Evolutionary conservation across 257 asterid species (phyloP).

Genomic region (Phtheirospermum japonicum): DNA sequence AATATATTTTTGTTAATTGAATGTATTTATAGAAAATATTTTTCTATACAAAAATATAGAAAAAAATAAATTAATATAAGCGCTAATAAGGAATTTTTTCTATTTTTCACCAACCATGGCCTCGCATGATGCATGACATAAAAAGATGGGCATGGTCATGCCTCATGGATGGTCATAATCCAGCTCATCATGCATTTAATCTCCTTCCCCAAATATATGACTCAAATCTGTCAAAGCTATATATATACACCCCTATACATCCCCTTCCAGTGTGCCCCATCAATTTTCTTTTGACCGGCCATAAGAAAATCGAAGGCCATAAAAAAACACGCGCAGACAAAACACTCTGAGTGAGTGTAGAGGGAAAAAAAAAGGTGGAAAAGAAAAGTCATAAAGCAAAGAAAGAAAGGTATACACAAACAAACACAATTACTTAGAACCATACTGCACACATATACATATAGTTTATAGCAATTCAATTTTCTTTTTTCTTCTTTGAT

Average conservation of each 20-base stretch:
- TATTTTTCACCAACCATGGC: slow-evolving; percentile 20
- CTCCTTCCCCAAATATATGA: not conserved
- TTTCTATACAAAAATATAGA: no score
- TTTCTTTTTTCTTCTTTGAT: no score
- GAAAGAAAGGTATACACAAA: slow-evolving; percentile 27
- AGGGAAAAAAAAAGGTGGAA: no score
- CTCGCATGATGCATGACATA: slow-evolving; percentile 30
- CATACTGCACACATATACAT: no score
- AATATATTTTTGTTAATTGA: no score
- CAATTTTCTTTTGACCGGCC: slow-evolving; percentile 36
- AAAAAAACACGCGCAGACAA: slow-evolving; percentile 1
- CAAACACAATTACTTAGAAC: no score
- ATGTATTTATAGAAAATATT: no score
- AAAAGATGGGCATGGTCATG: slow-evolving; percentile 23
- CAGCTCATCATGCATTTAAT: slow-evolving; percentile 42
- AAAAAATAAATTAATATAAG: not conserved
- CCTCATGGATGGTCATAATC: slow-evolving; percentile 29
- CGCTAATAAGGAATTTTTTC: not conserved
- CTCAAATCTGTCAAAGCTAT: slow-evolving; percentile 21
- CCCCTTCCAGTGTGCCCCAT: slow-evolving; percentile 16
- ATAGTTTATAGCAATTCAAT: no score
- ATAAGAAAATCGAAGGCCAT: slow-evolving; percentile 28
- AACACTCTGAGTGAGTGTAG: slow-evolving; percentile 18
- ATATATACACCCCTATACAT: slow-evolving; percentile 8
- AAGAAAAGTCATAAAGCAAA: no score